These are phyloP conservation scores for Tuber umbilicatum DNA, from an alignment of 495 filamentous ascomycete species.

Conservation along the genomic window DNA sequence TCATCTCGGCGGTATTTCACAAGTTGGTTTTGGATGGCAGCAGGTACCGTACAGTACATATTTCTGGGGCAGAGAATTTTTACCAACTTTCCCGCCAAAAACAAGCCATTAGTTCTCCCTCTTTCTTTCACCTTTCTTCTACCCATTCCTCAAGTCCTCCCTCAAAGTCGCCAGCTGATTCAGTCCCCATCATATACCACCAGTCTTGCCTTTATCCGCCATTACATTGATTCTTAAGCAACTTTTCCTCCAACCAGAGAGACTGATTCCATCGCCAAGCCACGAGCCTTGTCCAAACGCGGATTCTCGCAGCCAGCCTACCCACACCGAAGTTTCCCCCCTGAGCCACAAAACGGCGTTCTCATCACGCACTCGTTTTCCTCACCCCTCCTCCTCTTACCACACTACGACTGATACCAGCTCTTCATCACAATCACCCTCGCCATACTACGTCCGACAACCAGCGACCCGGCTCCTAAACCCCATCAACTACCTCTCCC, in stretches of 20 bases:
- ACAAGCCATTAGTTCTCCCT: background rate
- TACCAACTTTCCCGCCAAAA: background rate
- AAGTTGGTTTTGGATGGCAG: background rate
- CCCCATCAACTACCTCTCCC: conserved; percentile 20
- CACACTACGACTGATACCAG: background rate
- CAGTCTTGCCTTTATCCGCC: background rate
- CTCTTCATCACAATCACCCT: background rate
- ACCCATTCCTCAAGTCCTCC: background rate
- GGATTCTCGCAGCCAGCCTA: background rate
- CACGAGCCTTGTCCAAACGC: background rate
- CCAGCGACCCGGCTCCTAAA: conserved; percentile 27
- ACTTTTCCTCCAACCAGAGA: background rate
- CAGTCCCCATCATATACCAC: background rate
- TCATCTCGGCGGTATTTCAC: background rate
- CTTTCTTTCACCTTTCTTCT: background rate
- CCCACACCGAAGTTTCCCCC: background rate
- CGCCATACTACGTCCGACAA: conserved; percentile 15
- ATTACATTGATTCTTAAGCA: background rate
- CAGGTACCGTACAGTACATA: background rate
- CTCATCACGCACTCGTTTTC: background rate
- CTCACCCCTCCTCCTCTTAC: background rate
- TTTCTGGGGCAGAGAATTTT: background rate
- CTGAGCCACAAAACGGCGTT: background rate
- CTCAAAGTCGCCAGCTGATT: background rate
- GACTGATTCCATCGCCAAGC: background rate